These are phyloP conservation scores for Xylona heveae DNA, from an alignment of 495 filamentous ascomycete genomes.

Conservation along the genomic window DNA sequence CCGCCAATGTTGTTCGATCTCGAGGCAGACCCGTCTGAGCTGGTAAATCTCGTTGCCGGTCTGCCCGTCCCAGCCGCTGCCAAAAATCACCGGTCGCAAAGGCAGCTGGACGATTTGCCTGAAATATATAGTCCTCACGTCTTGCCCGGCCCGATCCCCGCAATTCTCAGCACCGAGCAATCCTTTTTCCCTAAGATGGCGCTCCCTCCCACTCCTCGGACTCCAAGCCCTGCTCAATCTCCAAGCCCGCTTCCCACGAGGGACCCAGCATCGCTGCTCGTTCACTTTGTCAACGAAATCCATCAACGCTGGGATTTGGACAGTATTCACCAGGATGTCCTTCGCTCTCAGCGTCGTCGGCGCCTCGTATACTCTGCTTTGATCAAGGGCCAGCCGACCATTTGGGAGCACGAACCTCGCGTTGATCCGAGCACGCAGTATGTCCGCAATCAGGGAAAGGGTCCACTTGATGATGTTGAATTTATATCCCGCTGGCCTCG, in stretches of 20 bases:
- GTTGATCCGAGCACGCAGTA: slow-evolving; percentile 55
- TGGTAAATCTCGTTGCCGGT: slow-evolving; percentile 39
- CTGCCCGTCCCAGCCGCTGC: slow-evolving; percentile 7
- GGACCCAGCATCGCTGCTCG: slow-evolving; percentile 25
- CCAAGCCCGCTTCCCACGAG: slow-evolving; percentile 15
- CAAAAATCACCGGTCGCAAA: slow-evolving; percentile 1
- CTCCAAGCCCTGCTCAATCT: slow-evolving; percentile 15
- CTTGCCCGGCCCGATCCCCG: slow-evolving; percentile 16
- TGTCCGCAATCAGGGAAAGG: slow-evolving; percentile 7
- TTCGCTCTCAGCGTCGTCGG: slow-evolving; percentile 48
- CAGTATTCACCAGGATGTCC: slow-evolving; percentile 42
- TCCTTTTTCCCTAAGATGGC: slow-evolving; percentile 15
- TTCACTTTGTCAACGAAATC: slow-evolving; percentile 44
- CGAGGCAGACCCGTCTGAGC: slow-evolving; percentile 47
- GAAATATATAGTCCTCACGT: slow-evolving; percentile 6
- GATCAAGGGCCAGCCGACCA: slow-evolving; percentile 39
- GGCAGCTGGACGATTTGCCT: slow-evolving; percentile 4
- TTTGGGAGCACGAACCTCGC: slow-evolving; percentile 61
- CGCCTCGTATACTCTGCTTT: slow-evolving; percentile 55
- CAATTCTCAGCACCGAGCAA: slow-evolving; percentile 14
- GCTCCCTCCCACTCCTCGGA: slow-evolving; percentile 23
- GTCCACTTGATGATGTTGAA: not conserved
- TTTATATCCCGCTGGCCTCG: not conserved
- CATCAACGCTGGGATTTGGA: slow-evolving; percentile 51
- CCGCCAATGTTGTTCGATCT: slow-evolving; percentile 63